phyloP scores from a whole-genome alignment of 2,329 filamentous ascomycete genomes.

The Talaromyces atroroseus region DNA sequence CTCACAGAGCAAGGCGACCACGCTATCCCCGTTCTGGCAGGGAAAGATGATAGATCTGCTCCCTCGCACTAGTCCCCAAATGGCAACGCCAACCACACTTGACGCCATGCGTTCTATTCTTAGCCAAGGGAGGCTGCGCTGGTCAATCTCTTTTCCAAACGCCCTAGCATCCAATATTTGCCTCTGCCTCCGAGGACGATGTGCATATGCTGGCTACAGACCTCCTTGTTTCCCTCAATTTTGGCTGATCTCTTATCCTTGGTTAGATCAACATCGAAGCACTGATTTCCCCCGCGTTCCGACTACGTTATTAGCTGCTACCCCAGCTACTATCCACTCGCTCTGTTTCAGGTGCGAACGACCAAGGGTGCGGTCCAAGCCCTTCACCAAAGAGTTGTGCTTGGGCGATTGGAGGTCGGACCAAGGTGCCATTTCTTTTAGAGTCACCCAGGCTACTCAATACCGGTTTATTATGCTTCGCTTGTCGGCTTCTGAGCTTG shows the following conservation, averaged over 20 bases:
- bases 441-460: not conserved
- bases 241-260: not conserved
- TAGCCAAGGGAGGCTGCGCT: not conserved
- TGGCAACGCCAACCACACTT: not conserved
- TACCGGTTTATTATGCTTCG: constrained; percentile 10
- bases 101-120: not conserved
- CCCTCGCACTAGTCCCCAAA: not conserved
- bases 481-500: not conserved
- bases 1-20: not conserved
- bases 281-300: not conserved
- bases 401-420: not conserved
- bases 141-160: not conserved
- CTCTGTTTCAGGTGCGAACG: constrained; percentile 2
- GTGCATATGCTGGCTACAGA: not conserved
- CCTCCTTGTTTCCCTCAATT: not conserved
- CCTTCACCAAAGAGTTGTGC: not conserved
- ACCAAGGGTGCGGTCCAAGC: not conserved
- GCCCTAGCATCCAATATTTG: not conserved
- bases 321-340: not conserved
- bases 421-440: not conserved
- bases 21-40: not conserved
- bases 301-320: not conserved
- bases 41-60: not conserved
- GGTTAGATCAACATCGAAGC: not conserved
- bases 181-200: not conserved